These are phyloP conservation scores for Trifolium subterraneum DNA, from an alignment of 306 rosid species.

Conservation along the genomic window DNA sequence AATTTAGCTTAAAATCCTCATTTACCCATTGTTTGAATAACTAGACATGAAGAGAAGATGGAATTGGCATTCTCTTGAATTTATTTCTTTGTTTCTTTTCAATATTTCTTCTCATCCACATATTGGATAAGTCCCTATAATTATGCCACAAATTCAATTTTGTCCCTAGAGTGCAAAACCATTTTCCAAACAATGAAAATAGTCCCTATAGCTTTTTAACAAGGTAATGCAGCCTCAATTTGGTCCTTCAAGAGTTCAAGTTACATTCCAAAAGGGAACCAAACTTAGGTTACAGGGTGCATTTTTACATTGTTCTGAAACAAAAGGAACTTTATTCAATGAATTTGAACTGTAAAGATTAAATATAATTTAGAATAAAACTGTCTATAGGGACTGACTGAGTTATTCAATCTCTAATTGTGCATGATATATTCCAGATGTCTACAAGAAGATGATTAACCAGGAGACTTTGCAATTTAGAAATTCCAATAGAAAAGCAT, in stretches of 20 bases:
- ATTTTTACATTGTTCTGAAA: slow-evolving; percentile 2
- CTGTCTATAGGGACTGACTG: slow-evolving; percentile 9
- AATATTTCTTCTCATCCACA: slow-evolving; percentile 19
- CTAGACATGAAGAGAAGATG: neutral
- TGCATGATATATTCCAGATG: slow-evolving; percentile 23
- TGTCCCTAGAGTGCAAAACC: neutral
- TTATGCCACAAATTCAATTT: slow-evolving; percentile 14
- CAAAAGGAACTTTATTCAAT: slow-evolving; percentile 11
- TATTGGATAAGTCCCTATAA: slow-evolving; percentile 3
- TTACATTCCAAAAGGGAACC: slow-evolving; percentile 32
- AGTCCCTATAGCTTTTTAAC: neutral
- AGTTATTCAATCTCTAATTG: neutral
- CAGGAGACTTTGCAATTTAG: slow-evolving; percentile 19
- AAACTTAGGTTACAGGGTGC: slow-evolving; percentile 14
- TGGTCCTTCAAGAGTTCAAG: neutral
- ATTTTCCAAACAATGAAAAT: too few species aligned
- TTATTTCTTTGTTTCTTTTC: neutral
- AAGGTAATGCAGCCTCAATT: slow-evolving; percentile 16
- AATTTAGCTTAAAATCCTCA: slow-evolving; percentile 12
- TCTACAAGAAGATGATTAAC: slow-evolving; percentile 22
- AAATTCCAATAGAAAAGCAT: slow-evolving; percentile 21
- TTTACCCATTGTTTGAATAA: neutral
- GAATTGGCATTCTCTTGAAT: neutral
- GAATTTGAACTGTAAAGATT: neutral
- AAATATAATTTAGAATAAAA: neutral